Percentiles rank a stretch among this genome's conserved stretches.
These are phyloP conservation scores for Firmiana major DNA, from an alignment of 345 rosid genomes.

Conservation along the genomic window DNA sequence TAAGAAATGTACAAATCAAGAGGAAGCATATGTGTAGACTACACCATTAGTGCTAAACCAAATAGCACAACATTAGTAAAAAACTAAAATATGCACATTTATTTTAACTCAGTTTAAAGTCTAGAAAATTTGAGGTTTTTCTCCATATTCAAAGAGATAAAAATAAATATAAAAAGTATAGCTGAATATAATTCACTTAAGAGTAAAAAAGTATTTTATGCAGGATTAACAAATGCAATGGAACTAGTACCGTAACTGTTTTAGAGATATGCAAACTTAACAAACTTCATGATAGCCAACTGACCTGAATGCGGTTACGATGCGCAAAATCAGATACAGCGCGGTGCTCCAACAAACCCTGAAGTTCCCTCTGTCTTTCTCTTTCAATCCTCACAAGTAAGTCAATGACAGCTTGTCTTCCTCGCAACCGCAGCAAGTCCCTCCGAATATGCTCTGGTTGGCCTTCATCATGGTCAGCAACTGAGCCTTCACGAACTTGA, in stretches of 20 bases:
- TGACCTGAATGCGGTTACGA: conserved; percentile 96
- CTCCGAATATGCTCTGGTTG: conserved; percentile 70
- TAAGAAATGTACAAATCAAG: neutral
- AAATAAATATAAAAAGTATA: neutral
- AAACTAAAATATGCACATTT: neutral
- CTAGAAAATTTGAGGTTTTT: neutral
- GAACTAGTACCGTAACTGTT: neutral
- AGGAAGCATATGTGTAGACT: neutral
- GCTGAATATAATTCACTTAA: neutral
- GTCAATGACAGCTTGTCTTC: conserved; percentile 88
- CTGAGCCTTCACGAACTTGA: conserved; percentile 48
- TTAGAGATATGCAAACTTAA: neutral
- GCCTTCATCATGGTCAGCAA: conserved; percentile 56
- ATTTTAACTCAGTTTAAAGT: neutral
- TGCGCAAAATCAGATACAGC: conserved; percentile 99
- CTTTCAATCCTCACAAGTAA: conserved; percentile 84
- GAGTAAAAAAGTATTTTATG: neutral
- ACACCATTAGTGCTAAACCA: neutral
- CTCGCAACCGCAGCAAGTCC: conserved; percentile 80
- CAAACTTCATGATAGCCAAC: conserved; percentile 15
- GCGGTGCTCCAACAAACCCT: conserved; percentile 88
- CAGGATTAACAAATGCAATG: neutral
- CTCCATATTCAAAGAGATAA: neutral
- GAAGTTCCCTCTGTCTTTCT: conserved; percentile 87
- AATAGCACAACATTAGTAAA: neutral